These are phyloP conservation scores for Helianthus annuus DNA, from an alignment of 129 eudicot genomes.

Conservation along the genomic window HanXRQr2.0-SUNRISE NC_035439.2:124137157-124137656, in stretches of 20 bases:
- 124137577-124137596: background rate
- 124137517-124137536: conserved; percentile 5
- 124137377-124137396: conserved; percentile 55
- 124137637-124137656: background rate
- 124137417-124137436: conserved; percentile 72
- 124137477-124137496: conserved; percentile 29
- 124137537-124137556: conserved; percentile 12
- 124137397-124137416: conserved; percentile 63
- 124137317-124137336: conserved; percentile 89
- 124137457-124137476: conserved; percentile 59
- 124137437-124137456: conserved; percentile 43
- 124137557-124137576: conserved; percentile 1
- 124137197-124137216: conserved; percentile 71
- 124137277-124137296: conserved; percentile 69
- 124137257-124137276: conserved; percentile 65
- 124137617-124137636: conserved; percentile 9
- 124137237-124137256: conserved; percentile 77
- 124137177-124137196: conserved; percentile 58
- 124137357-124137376: conserved; percentile 66
- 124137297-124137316: conserved; percentile 74
- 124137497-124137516: background rate
- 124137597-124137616: conserved; percentile 12
- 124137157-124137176: conserved; percentile 47
- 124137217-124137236: conserved; percentile 85
- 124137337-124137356: conserved; percentile 49